These are phyloP conservation scores for Rhynchosporium agropyri DNA, from an alignment of 2,329 filamentous ascomycete genomes.

Conservation along the genomic window DNA sequence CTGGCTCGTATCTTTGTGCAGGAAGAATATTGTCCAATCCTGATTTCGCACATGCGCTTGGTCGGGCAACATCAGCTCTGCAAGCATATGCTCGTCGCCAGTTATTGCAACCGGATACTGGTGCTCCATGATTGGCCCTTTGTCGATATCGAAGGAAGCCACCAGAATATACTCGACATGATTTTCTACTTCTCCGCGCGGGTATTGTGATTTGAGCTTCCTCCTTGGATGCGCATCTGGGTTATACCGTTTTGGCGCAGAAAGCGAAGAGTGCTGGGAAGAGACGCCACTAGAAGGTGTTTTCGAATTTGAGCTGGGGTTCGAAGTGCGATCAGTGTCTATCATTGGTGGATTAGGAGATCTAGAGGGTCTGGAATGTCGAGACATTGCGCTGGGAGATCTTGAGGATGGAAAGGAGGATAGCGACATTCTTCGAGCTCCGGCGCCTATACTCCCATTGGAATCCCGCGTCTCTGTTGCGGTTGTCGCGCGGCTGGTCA, in stretches of 20 bases:
- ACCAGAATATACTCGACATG: constrained; percentile 99
- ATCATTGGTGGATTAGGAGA: constrained; percentile 54
- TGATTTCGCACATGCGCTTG: constrained; percentile 93
- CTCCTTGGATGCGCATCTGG: constrained; percentile 54
- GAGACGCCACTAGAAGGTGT: constrained; percentile 60
- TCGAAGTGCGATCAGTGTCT: constrained; percentile 58
- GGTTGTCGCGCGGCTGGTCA: constrained; percentile 33
- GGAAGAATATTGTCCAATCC: constrained; percentile 99
- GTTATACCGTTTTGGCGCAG: constrained; percentile 54
- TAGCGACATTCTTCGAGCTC: constrained; percentile 56
- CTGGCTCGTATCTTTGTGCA: constrained; percentile 90
- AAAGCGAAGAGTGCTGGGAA: constrained; percentile 63
- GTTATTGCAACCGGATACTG: constrained; percentile 95
- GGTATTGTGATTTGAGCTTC: constrained; percentile 74
- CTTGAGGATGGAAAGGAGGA: constrained; percentile 64
- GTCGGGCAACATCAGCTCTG: constrained; percentile 97
- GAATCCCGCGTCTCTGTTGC: constrained; percentile 37
- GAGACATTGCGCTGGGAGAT: constrained; percentile 60
- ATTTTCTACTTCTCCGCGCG: constrained; percentile 73
- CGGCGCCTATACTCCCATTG: constrained; percentile 39
- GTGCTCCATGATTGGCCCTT: constrained; percentile 96
- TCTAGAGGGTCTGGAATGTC: constrained; percentile 53
- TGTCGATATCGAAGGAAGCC: constrained; percentile 95
- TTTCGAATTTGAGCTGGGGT: constrained; percentile 63
- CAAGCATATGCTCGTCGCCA: constrained; percentile 96